Conservation (phyloP, 768 basidiomycete species). For the Podaxis sp. region DNA sequence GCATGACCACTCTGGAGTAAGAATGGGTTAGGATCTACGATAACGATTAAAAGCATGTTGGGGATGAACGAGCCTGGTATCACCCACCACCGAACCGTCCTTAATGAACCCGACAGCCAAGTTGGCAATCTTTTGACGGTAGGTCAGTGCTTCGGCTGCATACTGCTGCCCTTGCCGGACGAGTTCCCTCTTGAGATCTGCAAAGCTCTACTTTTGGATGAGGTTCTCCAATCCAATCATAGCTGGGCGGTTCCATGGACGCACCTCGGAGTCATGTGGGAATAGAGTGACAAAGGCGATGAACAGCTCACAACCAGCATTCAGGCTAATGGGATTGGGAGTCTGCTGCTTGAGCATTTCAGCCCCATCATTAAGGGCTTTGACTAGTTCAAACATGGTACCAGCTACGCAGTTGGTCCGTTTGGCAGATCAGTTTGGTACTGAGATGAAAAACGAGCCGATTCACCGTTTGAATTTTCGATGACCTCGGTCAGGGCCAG, state of each 20-base stretch:
- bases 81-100: conserved; percentile 82
- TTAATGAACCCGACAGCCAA: conserved; percentile 90
- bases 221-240: conserved; percentile 12
- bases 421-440: not conserved
- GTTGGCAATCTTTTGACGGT: conserved; percentile 85
- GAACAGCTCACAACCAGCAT: conserved; percentile 89
- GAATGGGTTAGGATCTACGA: conserved; percentile 92
- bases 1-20: conserved; percentile 93
- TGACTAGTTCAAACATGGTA: conserved; percentile 90
- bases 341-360: conserved; percentile 55
- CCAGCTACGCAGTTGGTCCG: conserved; percentile 47
- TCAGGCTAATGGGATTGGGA: conserved; percentile 76
- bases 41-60: conserved; percentile 8
- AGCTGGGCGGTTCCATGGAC: conserved; percentile 20
- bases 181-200: conserved; percentile 77
- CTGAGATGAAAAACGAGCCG: not conserved
- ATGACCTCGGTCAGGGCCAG: conserved; percentile 80
- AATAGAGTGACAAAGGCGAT: conserved; percentile 84
- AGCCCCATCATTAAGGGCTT: conserved; percentile 76
- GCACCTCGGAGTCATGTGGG: conserved; percentile 76
- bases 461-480: conserved; percentile 69
- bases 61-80: conserved; percentile 5
- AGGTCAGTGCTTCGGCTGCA: conserved; percentile 73
- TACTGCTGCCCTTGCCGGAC: conserved; percentile 79
- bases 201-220: conserved; percentile 59